Evolutionary conservation across 1,284 basidiomycete genomes (phyloP), one percentile per base, ranked within the genome.

Genomic region (Schizopora paradoxa): DNA sequence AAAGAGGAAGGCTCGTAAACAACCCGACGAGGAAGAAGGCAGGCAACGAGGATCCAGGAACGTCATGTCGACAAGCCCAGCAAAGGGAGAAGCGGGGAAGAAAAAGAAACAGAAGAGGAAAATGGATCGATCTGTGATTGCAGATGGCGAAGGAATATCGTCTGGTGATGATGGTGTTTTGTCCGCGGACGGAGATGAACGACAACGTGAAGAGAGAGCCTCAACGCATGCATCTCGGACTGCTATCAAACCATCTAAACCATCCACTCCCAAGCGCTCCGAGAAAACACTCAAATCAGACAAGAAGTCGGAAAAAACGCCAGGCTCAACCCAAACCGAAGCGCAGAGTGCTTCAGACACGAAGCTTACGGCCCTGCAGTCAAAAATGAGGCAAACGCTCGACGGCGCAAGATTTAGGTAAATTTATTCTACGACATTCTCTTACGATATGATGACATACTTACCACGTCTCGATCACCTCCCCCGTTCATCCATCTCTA

Each of bases 321-420:
- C 38, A 22, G 37, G 34, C 16, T 28, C 43, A 23, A n/a, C 29
- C 3, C 37, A 41, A 5, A 40, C n/a, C n/a, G n/a, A n/a, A n/a
- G n/a, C n/a, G n/a, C n/a, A 41, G 19, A 26, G 41, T 32, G 49
- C 47, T n/a, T 48, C 55, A 18, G 45, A 48, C 23, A 11, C 49
- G 3, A 66, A 69, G 10, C 66, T 92, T 39, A 93, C 91, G 4
- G 63, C 74, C 8, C 66, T 93, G 57, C 91, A 94, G 61, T 74
- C 73, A 43, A 69, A 65, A 21, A 86, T 93, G 78, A 88, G 79
- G 62, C 70, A 82, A 37, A 88, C 77, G 54, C 64, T 94, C 33
- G 83, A 87, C 49, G 91, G 91, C 1, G 90, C 91, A 11, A 77
- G 85, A 22, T 94, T 94, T 64, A 77, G 91, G 88, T 87, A 43